Evolutionary conservation across 1,284 basidiomycete species (phyloP).

Genomic region (Fomitopsis pinicola): DNA sequence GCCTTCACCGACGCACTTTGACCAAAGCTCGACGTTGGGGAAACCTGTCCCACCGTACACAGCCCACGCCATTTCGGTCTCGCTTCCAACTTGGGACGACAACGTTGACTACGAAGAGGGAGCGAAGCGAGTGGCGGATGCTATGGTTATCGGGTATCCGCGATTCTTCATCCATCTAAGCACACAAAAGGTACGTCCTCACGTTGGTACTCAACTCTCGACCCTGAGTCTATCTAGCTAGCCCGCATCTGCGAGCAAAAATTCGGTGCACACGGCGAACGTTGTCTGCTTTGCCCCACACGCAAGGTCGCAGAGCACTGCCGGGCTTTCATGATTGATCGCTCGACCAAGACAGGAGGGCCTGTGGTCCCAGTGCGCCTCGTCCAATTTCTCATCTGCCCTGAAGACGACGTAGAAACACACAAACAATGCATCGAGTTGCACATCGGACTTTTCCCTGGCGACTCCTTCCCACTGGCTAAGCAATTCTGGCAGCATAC

Average conservation of each 20-base stretch:
- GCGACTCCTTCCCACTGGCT: constrained; percentile 61
- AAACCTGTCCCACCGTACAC: constrained; percentile 60
- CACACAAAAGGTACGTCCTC: constrained; percentile 73
- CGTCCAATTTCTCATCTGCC: constrained; percentile 72
- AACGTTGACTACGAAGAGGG: constrained; percentile 95
- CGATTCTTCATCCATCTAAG: constrained; percentile 92
- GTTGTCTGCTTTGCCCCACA: constrained; percentile 77
- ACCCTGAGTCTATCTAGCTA: constrained; percentile 48
- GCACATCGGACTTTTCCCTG: constrained; percentile 80
- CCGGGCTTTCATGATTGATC: constrained; percentile 67
- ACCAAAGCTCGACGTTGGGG: constrained; percentile 38
- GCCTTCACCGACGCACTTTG: constrained; percentile 11
- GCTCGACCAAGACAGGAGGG: constrained; percentile 34
- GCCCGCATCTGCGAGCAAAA: constrained; percentile 72
- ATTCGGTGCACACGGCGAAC: constrained; percentile 69
- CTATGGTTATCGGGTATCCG: constrained; percentile 94
- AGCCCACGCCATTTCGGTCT: constrained; percentile 95
- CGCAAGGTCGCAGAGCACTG: constrained; percentile 71
- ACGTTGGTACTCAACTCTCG: neutral
- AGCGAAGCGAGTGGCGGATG: constrained; percentile 75
- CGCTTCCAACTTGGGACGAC: constrained; percentile 91
- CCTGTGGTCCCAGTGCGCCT: constrained; percentile 54
- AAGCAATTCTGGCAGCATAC: constrained; percentile 98
- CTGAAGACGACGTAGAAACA: constrained; percentile 39
- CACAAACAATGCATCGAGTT: constrained; percentile 46